Percentiles rank a stretch among this genome's conserved stretches.
phyloP scores from a whole-genome alignment of 129 eudicot genomes.

The Glebionis coronaria region DNA sequence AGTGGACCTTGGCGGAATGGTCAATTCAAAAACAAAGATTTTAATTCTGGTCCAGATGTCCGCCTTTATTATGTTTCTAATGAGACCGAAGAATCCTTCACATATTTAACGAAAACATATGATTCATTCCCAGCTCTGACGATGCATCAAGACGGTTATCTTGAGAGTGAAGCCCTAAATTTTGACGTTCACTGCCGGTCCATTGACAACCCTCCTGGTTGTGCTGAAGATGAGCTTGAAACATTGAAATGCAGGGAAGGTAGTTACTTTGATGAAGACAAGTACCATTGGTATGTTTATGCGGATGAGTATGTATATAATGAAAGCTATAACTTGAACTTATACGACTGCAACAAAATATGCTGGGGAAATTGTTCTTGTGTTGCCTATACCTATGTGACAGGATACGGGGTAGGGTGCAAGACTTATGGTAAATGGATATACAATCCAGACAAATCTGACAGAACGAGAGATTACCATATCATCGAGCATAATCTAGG shows the following conservation, averaged over 20 bases:
- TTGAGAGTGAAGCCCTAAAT: background rate
- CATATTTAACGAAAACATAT: constrained; percentile 20
- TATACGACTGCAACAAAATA: constrained; percentile 31
- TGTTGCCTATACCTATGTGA: constrained; percentile 21
- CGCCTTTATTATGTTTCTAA: constrained; percentile 21
- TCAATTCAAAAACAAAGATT: constrained; percentile 12
- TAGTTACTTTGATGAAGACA: background rate
- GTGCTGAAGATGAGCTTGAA: constrained; percentile 23
- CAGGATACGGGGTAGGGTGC: constrained; percentile 23
- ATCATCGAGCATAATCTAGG: background rate
- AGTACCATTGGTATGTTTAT: background rate
- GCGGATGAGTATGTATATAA: constrained; percentile 26
- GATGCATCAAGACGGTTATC: constrained; percentile 18
- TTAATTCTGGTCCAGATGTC: constrained; percentile 4
- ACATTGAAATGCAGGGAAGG: constrained; percentile 28
- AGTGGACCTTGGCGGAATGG: constrained; percentile 38
- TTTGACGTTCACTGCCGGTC: background rate
- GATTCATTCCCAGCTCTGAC: constrained; percentile 24
- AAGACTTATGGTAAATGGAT: constrained; percentile 24
- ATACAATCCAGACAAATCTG: background rate
- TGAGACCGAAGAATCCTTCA: constrained; percentile 32
- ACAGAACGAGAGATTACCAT: background rate
- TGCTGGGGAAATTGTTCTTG: constrained; percentile 42
- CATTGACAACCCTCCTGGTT: constrained; percentile 23
- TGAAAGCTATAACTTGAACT: constrained; percentile 28